These are phyloP conservation scores for Copromyces sp. DNA, from an alignment of 495 filamentous ascomycete species.

Conservation along the genomic window DNA sequence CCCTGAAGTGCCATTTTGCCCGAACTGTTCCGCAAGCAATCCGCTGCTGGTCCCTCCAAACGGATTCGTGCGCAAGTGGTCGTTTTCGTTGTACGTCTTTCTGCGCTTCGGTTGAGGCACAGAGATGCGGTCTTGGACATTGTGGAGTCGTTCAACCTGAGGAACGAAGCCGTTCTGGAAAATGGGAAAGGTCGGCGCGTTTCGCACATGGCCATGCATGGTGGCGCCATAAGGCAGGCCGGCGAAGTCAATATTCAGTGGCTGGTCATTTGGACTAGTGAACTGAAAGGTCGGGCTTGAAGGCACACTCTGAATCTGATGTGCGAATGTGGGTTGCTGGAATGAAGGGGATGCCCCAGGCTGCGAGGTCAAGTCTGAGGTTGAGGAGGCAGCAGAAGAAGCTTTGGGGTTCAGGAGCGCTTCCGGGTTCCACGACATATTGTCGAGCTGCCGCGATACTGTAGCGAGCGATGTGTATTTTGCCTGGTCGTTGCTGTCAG, in stretches of 20 bases:
- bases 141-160: conserved; percentile 61
- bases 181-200: conserved; percentile 8
- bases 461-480: not conserved
- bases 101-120: conserved; percentile 53
- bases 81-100: conserved; percentile 44
- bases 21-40: conserved; percentile 54
- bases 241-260: conserved; percentile 10
- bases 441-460: conserved; percentile 1
- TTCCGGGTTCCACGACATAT: conserved; percentile 20
- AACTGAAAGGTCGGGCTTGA: conserved; percentile 31
- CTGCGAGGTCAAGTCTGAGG: conserved; percentile 6
- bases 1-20: conserved; percentile 40
- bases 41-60: conserved; percentile 42
- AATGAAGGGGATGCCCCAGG: conserved; percentile 3
- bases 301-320: not conserved
- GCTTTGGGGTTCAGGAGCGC: conserved; percentile 20
- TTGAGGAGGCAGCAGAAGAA: conserved; percentile 1
- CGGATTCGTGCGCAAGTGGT: conserved; percentile 25
- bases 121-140: conserved; percentile 52
- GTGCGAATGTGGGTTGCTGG: conserved; percentile 1
- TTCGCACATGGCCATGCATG: conserved; percentile 1
- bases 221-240: conserved; percentile 5
- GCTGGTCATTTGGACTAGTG: conserved; percentile 20
- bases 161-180: conserved; percentile 29
- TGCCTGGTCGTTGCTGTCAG: not conserved